phyloP scores from a whole-genome alignment of 305 asterid genomes.

The Plantago coronopus region DNA sequence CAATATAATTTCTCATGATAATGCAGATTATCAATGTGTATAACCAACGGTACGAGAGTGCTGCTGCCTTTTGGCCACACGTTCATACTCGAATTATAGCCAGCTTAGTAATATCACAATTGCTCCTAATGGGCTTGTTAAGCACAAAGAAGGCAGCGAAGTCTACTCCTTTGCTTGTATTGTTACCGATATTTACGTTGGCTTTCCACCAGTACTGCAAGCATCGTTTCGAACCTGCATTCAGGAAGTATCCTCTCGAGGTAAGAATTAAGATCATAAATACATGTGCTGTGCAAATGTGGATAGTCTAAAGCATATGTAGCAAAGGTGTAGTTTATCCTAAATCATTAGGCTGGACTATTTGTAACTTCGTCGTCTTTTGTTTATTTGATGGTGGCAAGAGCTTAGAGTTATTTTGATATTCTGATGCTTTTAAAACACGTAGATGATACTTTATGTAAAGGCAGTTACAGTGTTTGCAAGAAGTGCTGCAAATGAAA shows the following conservation, averaged over 20 bases:
- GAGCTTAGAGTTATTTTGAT: neutral
- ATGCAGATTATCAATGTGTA: constrained; percentile 81
- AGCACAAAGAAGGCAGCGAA: constrained; percentile 82
- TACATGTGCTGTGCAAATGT: too few relatives aligned
- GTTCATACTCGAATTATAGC: constrained; percentile 88
- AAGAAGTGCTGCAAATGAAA: too few relatives aligned
- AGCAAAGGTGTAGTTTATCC: neutral
- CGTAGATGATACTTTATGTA: neutral
- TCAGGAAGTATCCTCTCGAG: constrained; percentile 88
- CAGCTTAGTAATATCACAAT: constrained; percentile 80
- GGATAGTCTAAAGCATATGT: neutral
- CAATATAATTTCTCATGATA: constrained; percentile 8
- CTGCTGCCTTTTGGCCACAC: constrained; percentile 97
- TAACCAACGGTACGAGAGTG: constrained; percentile 81
- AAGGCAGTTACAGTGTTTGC: neutral
- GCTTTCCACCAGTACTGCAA: constrained; percentile 89
- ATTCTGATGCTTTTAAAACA: too few relatives aligned
- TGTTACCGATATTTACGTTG: constrained; percentile 66
- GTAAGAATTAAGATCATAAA: constrained; percentile 34
- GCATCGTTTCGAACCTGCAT: constrained; percentile 92
- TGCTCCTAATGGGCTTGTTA: constrained; percentile 76
- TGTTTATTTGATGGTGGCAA: neutral
- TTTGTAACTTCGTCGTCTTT: too few relatives aligned
- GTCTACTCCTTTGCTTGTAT: constrained; percentile 77
- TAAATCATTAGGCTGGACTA: too few relatives aligned